Conservation (phyloP, 1,139 yeast species). For the Wickerhamiella infanticola region DNA sequence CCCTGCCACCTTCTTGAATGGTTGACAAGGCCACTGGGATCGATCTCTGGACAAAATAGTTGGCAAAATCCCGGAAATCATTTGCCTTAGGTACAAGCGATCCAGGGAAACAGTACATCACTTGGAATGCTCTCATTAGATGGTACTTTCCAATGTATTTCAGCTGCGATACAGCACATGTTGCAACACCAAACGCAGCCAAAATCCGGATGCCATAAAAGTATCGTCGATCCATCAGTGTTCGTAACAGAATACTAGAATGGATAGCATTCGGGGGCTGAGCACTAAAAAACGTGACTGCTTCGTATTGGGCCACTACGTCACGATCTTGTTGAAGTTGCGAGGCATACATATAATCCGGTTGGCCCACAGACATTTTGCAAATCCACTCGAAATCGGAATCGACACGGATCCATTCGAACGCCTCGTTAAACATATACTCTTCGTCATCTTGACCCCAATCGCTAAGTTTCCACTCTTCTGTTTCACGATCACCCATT, state of each 20-base stretch:
- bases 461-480: slow-evolving; percentile 60
- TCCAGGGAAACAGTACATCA: slow-evolving; percentile 55
- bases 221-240: slow-evolving; percentile 71
- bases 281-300: slow-evolving; percentile 56
- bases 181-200: slow-evolving; percentile 69
- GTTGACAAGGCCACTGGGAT: slow-evolving; percentile 48
- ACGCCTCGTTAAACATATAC: slow-evolving; percentile 60
- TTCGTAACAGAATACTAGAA: slow-evolving; percentile 65
- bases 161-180: slow-evolving; percentile 44
- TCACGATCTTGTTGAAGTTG: slow-evolving; percentile 91
- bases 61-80: slow-evolving; percentile 54
- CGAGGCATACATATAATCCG: slow-evolving; percentile 89
- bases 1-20: slow-evolving; percentile 49
- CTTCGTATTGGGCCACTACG: slow-evolving; percentile 87
- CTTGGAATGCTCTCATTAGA: slow-evolving; percentile 52
- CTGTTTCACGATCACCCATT: slow-evolving; percentile 41
- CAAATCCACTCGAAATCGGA: slow-evolving; percentile 98
- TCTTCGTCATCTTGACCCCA: slow-evolving; percentile 59
- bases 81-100: slow-evolving; percentile 61
- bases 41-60: slow-evolving; percentile 53
- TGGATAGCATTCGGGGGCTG: slow-evolving; percentile 47
- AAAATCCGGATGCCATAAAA: slow-evolving; percentile 80
- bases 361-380: slow-evolving; percentile 63
- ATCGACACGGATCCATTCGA: slow-evolving; percentile 94
- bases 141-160: slow-evolving; percentile 60